These are phyloP conservation scores for Tuber borchii DNA, from an alignment of 495 filamentous ascomycete species.

Conservation along the genomic window DNA sequence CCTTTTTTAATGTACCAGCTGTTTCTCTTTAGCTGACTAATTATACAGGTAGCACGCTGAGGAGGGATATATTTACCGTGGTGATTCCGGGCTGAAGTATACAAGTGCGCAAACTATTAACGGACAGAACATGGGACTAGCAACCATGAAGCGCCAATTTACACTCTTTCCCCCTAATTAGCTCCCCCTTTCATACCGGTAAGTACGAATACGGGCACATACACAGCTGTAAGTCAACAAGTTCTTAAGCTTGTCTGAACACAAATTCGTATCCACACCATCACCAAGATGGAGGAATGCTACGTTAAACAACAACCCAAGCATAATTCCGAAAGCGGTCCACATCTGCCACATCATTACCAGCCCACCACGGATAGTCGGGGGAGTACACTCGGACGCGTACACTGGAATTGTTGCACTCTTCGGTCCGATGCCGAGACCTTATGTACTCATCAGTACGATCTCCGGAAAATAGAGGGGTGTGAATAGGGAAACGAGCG, in stretches of 20 bases:
- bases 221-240: slow-evolving; percentile 41
- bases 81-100: slow-evolving; percentile 65
- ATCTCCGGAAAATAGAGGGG: slow-evolving; percentile 54
- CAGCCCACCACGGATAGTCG: slow-evolving; percentile 64
- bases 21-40: slow-evolving; percentile 47
- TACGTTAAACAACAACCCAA: slow-evolving; percentile 63
- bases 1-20: slow-evolving; percentile 73
- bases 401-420: slow-evolving; percentile 72
- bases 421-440: slow-evolving; percentile 70
- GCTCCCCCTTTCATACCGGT: slow-evolving; percentile 22
- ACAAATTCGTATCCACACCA: slow-evolving; percentile 45
- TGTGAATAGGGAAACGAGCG: slow-evolving; percentile 54
- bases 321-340: slow-evolving; percentile 74
- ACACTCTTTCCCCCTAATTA: slow-evolving; percentile 50
- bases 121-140: slow-evolving; percentile 67
- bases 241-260: background rate
- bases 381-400: slow-evolving; percentile 66
- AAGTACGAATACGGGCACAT: background rate
- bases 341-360: slow-evolving; percentile 81
- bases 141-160: slow-evolving; percentile 79
- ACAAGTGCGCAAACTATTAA: slow-evolving; percentile 62
- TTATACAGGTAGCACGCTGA: slow-evolving; percentile 37
- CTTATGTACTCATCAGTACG: slow-evolving; percentile 51
- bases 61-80: slow-evolving; percentile 45
- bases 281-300: slow-evolving; percentile 58